These are phyloP conservation scores for Spizellomyces sp. DNA, from an alignment of 192 early-diverging fungal genomes.

Conservation along the genomic window DNA sequence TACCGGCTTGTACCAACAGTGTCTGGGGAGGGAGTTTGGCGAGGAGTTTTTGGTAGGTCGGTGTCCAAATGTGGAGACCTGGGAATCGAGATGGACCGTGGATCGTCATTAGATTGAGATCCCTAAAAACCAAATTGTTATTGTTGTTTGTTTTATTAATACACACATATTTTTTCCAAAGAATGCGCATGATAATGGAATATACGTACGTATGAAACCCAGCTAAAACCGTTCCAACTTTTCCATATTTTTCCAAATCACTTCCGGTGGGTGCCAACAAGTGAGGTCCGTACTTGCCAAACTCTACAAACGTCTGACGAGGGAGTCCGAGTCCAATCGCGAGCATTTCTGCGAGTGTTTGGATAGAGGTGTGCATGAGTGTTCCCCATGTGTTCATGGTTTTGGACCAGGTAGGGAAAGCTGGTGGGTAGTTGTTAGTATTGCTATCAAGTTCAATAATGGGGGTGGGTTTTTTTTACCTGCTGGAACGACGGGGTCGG, in stretches of 20 bases:
- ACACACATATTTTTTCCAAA: no score
- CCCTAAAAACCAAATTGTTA: no score
- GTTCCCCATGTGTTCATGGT: constrained; percentile 70
- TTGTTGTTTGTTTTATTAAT: no score
- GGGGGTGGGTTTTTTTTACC: constrained; percentile 24
- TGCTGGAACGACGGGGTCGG: constrained; percentile 64
- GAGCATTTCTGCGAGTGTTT: constrained; percentile 61
- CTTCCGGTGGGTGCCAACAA: constrained; percentile 70
- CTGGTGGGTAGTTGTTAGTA: constrained; percentile 4
- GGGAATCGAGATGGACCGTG: constrained; percentile 77
- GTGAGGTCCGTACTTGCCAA: constrained; percentile 67
- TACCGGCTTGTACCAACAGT: constrained; percentile 57
- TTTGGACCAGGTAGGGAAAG: constrained; percentile 66
- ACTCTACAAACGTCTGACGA: constrained; percentile 54
- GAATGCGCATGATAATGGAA: no score
- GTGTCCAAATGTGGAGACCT: constrained; percentile 74
- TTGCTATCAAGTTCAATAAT: not conserved
- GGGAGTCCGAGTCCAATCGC: constrained; percentile 66
- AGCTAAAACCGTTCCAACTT: constrained; percentile 64
- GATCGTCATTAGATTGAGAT: constrained; percentile 70
- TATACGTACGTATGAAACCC: constrained; percentile 52
- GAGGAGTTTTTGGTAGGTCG: constrained; percentile 56
- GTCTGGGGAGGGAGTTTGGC: constrained; percentile 70
- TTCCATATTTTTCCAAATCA: constrained; percentile 65
- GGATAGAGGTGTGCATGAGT: constrained; percentile 57